Conservation (phyloP, 192 early-diverging fungal species). For the Coemansia interrupta region DNA sequence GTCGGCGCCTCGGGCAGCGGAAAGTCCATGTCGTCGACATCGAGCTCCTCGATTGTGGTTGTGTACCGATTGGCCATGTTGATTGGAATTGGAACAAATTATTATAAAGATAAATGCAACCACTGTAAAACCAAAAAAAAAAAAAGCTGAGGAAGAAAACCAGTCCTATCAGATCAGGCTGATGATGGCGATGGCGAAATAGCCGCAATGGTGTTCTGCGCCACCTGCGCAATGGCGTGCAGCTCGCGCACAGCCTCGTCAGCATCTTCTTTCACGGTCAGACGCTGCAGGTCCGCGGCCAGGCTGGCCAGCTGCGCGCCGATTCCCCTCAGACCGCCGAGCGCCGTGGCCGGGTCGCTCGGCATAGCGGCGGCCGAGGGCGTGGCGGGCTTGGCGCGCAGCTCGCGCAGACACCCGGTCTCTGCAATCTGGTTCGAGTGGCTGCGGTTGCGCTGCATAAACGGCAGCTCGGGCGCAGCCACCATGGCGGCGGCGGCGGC, state of each 20-base stretch:
- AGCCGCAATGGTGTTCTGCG: slow-evolving; percentile 19
- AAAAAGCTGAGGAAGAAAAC: too few relatives aligned
- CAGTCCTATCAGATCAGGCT: not conserved
- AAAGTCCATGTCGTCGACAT: slow-evolving; percentile 56
- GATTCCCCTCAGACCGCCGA: slow-evolving; percentile 21
- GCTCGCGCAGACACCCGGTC: slow-evolving; percentile 39
- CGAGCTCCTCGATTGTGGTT: slow-evolving; percentile 20
- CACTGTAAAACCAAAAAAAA: not conserved
- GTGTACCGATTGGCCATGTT: not conserved
- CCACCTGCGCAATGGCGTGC: slow-evolving; percentile 30
- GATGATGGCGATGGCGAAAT: slow-evolving; percentile 1
- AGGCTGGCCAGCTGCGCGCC: slow-evolving; percentile 22
- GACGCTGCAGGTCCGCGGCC: not conserved
- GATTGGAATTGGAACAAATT: not conserved
- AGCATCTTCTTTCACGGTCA: slow-evolving; percentile 4
- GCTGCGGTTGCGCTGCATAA: slow-evolving; percentile 26
- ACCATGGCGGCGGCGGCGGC: not conserved
- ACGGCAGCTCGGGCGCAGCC: slow-evolving; percentile 8
- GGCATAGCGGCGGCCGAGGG: not conserved
- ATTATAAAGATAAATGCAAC: not conserved
- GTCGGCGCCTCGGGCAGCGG: slow-evolving; percentile 38
- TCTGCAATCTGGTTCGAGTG: slow-evolving; percentile 37
- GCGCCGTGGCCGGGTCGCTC: slow-evolving; percentile 6
- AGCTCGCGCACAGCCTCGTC: slow-evolving; percentile 20
- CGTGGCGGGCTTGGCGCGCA: slow-evolving; percentile 13